Base-by-base conservation (phyloP, 179 eudicot species). In the Patellifolia procumbens region DNA sequence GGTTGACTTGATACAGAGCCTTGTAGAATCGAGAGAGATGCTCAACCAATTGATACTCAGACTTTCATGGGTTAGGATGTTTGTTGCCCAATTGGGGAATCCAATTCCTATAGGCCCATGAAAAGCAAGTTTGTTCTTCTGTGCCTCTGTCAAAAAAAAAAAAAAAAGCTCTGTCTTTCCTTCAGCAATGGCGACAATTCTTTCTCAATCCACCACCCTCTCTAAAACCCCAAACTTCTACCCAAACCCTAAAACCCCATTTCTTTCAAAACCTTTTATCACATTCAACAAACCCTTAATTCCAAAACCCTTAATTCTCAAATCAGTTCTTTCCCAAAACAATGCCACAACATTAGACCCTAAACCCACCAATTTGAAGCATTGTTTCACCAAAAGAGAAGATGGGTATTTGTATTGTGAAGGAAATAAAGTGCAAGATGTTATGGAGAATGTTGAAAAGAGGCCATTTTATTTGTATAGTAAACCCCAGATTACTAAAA, bases 391-490 rank as follows among this genome's bases (percentile, higher is more conserved):
- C 31, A 91, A 91, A 81, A 59, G 67, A 2, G 88, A 83, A 35
- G 94, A 91, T 86, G 98, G 97, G 63, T 87, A 74, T 78, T 81
- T 93, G 87, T 90, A 86, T 42, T 90, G 93, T 72, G 98, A 91
- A 85, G 93, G 87, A 24, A 63, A 84, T 64, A 88, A 85, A 82
- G 98, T 93, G 49, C 76, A 91, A 76, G 93, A 91, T 28, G 70
- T 91, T 32, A 89, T 93, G 93, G 91, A 91, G 5, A 81, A 60
- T 17, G 97, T 87, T 64, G 98, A 93, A 3, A 93, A 81, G 24
- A 79, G 96, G 81, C 98, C 95, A 1, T 93, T 91, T 82, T 93
- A 91, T 81, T 68, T 93, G 48, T 93, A 93, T 62, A 93, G 97
- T 61, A 91, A 93, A 78, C 87, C 88, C 59, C 98, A 93, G 52